These are phyloP conservation scores for Phytomonas sp. DNA, from an alignment of 208 protist species.

Conservation along the genomic window DNA sequence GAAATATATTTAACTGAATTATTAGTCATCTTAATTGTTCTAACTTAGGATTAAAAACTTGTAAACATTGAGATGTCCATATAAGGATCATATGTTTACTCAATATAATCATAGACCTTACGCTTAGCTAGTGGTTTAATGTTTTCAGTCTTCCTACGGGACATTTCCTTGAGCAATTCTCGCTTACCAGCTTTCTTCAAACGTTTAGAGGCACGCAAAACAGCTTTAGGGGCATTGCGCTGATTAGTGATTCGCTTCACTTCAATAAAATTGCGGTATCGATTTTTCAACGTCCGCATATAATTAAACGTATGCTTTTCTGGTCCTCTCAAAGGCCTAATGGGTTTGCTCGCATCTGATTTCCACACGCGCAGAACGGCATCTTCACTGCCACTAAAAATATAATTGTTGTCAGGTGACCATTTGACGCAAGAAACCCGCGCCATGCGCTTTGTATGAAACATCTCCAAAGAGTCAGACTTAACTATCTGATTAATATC, in stretches of 20 bases:
- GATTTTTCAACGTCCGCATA: conserved; percentile 80
- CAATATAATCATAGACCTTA: conserved; percentile 79
- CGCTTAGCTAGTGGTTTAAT: conserved; percentile 79
- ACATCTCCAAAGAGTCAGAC: conserved; percentile 92
- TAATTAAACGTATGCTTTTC: conserved; percentile 93
- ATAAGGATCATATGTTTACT: conserved; percentile 27
- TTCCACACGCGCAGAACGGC: conserved; percentile 97
- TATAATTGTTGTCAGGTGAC: conserved; percentile 90
- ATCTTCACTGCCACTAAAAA: conserved; percentile 95
- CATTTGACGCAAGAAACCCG: conserved; percentile 89
- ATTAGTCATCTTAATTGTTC: conserved; percentile 1
- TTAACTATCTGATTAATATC: conserved; percentile 75
- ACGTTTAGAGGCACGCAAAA: conserved; percentile 47
- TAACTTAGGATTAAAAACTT: neutral
- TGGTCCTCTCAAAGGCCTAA: conserved; percentile 78
- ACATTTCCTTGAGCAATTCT: conserved; percentile 83
- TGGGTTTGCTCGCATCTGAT: conserved; percentile 83
- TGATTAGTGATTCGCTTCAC: conserved; percentile 85
- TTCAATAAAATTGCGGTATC: conserved; percentile 82
- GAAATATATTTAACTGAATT: conserved; percentile 6
- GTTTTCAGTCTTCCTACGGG: conserved; percentile 63
- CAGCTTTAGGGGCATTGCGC: conserved; percentile 79
- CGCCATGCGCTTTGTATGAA: conserved; percentile 98
- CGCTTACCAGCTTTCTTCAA: conserved; percentile 72
- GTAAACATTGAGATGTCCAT: neutral